Conservation (phyloP, 2,329 filamentous ascomycete genomes). For the Curvularia sp. region DNA sequence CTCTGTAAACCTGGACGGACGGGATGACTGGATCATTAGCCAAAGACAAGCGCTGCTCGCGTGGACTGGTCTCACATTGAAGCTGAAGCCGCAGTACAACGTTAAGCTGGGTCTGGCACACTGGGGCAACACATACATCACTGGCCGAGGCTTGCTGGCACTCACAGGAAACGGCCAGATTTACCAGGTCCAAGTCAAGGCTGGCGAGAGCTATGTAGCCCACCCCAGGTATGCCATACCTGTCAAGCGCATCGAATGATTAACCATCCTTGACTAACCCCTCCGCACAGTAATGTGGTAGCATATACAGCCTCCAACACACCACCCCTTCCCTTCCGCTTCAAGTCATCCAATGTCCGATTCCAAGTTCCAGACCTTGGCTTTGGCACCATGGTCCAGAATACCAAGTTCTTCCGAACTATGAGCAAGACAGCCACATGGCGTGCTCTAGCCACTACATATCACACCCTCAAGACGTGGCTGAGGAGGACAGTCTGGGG, state of each 20-base stretch:
- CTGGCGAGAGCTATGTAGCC: constrained; percentile 87
- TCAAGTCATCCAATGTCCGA: constrained; percentile 76
- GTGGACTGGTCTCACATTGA: constrained; percentile 91
- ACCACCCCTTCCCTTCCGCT: constrained; percentile 82
- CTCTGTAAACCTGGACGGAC: constrained; percentile 88
- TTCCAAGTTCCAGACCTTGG: constrained; percentile 78
- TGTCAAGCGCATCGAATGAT: not conserved
- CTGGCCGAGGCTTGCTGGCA: constrained; percentile 84
- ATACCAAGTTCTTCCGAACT: constrained; percentile 74
- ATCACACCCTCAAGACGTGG: constrained; percentile 77
- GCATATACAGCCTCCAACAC: constrained; percentile 82
- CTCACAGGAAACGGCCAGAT: constrained; percentile 87
- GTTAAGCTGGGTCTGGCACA: constrained; percentile 77
- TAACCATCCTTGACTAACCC: constrained; percentile 10
- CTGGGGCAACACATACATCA: constrained; percentile 90
- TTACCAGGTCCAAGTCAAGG: constrained; percentile 80
- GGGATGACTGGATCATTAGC: constrained; percentile 92
- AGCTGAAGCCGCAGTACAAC: constrained; percentile 77
- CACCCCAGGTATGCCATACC: constrained; percentile 69
- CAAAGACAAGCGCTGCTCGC: constrained; percentile 90
- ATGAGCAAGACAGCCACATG: constrained; percentile 77
- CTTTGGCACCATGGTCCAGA: constrained; percentile 69
- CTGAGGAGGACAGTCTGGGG: constrained; percentile 88
- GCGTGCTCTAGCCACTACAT: constrained; percentile 69
- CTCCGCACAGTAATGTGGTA: constrained; percentile 72